Evolutionary conservation across 164 flowering plant genomes (phyloP), one percentile per base, ranked within the genome.

Genomic region (Taxillus chinensis): DNA sequence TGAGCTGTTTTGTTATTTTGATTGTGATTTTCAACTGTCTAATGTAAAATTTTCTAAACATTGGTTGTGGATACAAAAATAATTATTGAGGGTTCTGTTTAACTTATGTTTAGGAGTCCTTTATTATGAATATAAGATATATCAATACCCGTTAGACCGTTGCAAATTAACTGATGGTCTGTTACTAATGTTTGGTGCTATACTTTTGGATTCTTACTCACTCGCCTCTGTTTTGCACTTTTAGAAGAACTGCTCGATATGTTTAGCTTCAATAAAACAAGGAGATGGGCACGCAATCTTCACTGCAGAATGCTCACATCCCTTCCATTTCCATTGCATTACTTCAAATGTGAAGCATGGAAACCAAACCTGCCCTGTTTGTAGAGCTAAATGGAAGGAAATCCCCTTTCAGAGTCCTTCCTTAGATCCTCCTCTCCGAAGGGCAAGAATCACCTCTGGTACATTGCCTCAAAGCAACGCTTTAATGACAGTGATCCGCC

Each of bases 301-400:
- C 72, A 84, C 86, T 8, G 87, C 87, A 62, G 87, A 83, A 62
- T 83, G 89, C 70, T 82, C 86, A 6, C 89, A 82, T 58, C 75
- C 92, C 41, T 86, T 86, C 68, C 92, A 86, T 63, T 82, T 84
- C 72, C 79, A 82, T 39, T 84, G 89, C 71, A 80, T 84, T 55
- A 69, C 82, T 46, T 82, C 89, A 38, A 84, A 78, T 67, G 89
- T 84, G 46, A 82, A 82, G 69, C 82, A 84, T 62, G 89, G 89
- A 3, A 82, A 76, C 68, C 75, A 82, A 72, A 62, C 74, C n/a
- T 84, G 89, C 70, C 89, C 89, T 5, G 75, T 84, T 56, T 84
- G 89, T 66, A 62, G 89, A 61, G 86, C 85, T 13, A 77, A 77
- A 55, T 82, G 86, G 86, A 84, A 80, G 67, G 86, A 84, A 61